Evolutionary conservation across 768 basidiomycete species (phyloP), one percentile per base, ranked within the genome.

Genomic region (Arthromyces matolae): DNA sequence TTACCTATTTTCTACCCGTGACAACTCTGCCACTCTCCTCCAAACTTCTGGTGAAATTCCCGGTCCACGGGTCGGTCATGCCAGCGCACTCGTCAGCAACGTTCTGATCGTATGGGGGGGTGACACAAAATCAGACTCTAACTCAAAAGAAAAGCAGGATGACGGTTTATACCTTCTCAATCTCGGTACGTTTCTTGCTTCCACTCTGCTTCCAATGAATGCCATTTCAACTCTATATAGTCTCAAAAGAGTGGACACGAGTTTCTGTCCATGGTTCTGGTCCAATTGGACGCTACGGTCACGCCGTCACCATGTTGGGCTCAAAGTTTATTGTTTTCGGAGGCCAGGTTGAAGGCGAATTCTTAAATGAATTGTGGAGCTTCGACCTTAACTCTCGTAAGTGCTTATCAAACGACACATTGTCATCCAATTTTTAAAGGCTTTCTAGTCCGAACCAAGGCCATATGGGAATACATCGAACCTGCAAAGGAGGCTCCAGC

Each of bases 61-160:
- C 1, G 81, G 83, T 13, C 83, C 92, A 0, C 75, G 96, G 53
- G 94, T 98, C n/a, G 95, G 96, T 0, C 96, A 99, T 70, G 92
- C 93, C 3, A 87, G 89, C 65, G 95, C 95, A 5, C 81, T 97
- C 41, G 93, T 98, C 48, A 92, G 93, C 65, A 93, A 88, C 60
- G 95, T 97, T 41, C 74, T 99, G 50, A 89, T 98, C 50, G 86
- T 97, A 3, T 99, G 96, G 96, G 96, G 96, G 25, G 96, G 95
- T 20, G 96, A 99, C 63, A 97, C 94, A 3, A 94, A 92, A 68
- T 81, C 84, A 12, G 84, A 86, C 57, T 71, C 72, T 19, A 79
- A 73, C 64, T 70, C 76, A 25, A 79, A 75, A 55, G 92, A 93
- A 51, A 83, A 79, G 56, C 89, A 93, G 68, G 96, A 98, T 63